Percentiles rank a stretch among this genome's conserved stretches.
phyloP scores from a whole-genome alignment of 2,329 filamentous ascomycete species.

The Pseudogymnoascus sp. region DNA sequence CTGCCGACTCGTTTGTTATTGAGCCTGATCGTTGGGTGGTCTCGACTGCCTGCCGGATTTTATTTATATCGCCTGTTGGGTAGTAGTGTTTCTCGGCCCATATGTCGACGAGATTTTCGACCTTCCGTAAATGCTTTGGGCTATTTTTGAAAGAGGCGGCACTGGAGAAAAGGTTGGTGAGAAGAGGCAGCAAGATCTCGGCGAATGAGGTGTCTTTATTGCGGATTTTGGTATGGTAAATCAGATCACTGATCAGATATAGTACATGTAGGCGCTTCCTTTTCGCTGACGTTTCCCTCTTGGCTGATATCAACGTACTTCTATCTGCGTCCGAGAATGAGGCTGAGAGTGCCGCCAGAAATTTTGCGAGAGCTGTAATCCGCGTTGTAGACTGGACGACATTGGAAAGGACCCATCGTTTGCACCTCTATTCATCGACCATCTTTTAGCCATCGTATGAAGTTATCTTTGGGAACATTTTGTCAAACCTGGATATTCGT shows the following conservation, averaged over 20 bases:
- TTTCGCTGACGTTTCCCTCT: slow-evolving; percentile 46
- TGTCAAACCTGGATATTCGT: slow-evolving; percentile 77
- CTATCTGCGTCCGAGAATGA: slow-evolving; percentile 17
- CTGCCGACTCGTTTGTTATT: slow-evolving; percentile 20
- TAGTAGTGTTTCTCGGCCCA: slow-evolving; percentile 66
- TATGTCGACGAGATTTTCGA: slow-evolving; percentile 55
- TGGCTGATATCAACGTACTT: slow-evolving; percentile 22
- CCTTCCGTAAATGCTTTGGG: slow-evolving; percentile 57
- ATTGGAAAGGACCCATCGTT: slow-evolving; percentile 72
- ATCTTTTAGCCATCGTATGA: slow-evolving; percentile 31
- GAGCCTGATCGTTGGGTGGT: slow-evolving; percentile 29
- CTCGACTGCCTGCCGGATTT: slow-evolving; percentile 51
- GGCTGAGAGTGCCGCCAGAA: slow-evolving; percentile 46
- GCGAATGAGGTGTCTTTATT: slow-evolving; percentile 43
- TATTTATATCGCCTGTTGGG: slow-evolving; percentile 41
- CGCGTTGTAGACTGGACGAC: slow-evolving; percentile 60
- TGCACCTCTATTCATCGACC: slow-evolving; percentile 63
- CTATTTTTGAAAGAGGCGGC: slow-evolving; percentile 50
- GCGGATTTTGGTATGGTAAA: slow-evolving; percentile 58
- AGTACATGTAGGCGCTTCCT: slow-evolving; percentile 67
- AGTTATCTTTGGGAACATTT: slow-evolving; percentile 26
- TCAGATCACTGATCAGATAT: slow-evolving; percentile 69
- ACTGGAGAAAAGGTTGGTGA: slow-evolving; percentile 54
- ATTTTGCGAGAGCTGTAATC: slow-evolving; percentile 63
- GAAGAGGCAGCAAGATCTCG: slow-evolving; percentile 46